Conservation (phyloP, 768 basidiomycete genomes). For the Kwoniella botswanensis region DNA sequence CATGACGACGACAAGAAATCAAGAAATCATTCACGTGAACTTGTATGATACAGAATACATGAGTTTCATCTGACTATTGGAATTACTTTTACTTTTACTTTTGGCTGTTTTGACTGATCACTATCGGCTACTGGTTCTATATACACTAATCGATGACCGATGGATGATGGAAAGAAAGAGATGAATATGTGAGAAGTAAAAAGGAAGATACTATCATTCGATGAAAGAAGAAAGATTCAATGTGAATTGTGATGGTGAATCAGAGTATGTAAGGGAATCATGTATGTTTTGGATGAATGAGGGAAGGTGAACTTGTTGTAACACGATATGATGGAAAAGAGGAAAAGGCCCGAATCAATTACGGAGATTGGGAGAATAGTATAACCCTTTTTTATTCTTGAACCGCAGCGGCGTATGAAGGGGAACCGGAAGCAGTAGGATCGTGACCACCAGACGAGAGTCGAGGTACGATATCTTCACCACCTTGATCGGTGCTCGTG, state of each 20-base stretch:
- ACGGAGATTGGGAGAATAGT: too few species aligned
- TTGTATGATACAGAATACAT: conserved; percentile 5
- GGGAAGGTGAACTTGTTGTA: not conserved
- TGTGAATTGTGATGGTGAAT: not conserved
- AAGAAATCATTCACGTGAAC: conserved; percentile 1
- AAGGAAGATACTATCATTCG: not conserved
- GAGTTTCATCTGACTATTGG: not conserved
- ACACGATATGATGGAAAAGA: not conserved
- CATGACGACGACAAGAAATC: not conserved
- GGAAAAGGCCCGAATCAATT: too few species aligned
- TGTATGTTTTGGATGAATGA: not conserved
- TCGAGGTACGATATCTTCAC: conserved; percentile 13
- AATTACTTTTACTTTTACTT: not conserved
- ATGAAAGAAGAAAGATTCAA: not conserved
- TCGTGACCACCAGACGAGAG: conserved; percentile 44
- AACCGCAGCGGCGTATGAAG: conserved; percentile 36
- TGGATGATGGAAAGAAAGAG: not conserved
- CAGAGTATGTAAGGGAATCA: not conserved
- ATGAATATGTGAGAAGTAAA: not conserved
- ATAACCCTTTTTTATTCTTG: not conserved
- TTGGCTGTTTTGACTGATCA: not conserved
- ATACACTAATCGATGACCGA: not conserved
- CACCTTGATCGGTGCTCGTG: conserved; percentile 15
- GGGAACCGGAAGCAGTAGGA: conserved; percentile 39
- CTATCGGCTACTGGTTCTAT: not conserved